Evolutionary conservation across 1,139 yeast genomes (phyloP).

Genomic region (Meyerozyma carpophila): DNA sequence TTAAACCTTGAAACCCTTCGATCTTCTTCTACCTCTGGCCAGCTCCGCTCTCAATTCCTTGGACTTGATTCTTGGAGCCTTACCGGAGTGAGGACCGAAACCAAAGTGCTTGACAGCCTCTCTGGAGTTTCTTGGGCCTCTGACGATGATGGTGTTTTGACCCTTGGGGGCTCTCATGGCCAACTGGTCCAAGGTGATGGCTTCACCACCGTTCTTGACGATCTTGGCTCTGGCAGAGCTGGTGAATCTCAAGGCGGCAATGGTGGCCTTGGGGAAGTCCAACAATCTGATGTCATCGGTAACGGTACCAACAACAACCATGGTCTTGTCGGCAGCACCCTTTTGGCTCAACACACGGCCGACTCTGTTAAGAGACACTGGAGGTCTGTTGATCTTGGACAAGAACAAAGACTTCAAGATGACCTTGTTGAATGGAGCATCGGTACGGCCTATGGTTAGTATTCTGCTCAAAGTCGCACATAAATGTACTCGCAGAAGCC

Average conservation of each 20-base stretch:
- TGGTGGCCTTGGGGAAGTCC: conserved; percentile 93
- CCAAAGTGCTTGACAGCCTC: conserved; percentile 99
- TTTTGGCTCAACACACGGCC: conserved; percentile 75
- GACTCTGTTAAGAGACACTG: conserved; percentile 93
- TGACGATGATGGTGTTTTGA: conserved; percentile 93
- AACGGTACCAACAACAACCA: conserved; percentile 98
- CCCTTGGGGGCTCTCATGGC: conserved; percentile 99
- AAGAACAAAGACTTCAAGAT: conserved; percentile 91
- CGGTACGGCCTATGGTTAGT: conserved; percentile 89
- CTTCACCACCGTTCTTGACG: conserved; percentile 98
- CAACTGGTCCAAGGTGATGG: conserved; percentile 97
- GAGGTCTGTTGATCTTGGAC: conserved; percentile 99
- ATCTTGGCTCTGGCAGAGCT: conserved; percentile 98
- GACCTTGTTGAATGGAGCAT: conserved; percentile 97
- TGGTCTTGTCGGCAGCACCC: conserved; percentile 86
- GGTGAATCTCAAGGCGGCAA: conserved; percentile 99
- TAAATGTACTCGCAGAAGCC: conserved; percentile 58
- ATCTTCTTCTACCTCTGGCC: conserved; percentile 99
- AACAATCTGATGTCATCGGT: conserved; percentile 95
- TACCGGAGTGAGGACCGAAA: conserved; percentile 98
- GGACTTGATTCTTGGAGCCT: conserved; percentile 98
- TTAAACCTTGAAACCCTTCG: conserved; percentile 99
- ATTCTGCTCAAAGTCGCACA: conserved; percentile 65
- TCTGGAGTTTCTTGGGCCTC: conserved; percentile 99
- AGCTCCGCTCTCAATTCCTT: conserved; percentile 99